A percentile compares a stretch with the other conserved stretches of the same genome.
These are phyloP conservation scores for Bullera alba DNA, from an alignment of 768 basidiomycete species.

Conservation along the genomic window DNA sequence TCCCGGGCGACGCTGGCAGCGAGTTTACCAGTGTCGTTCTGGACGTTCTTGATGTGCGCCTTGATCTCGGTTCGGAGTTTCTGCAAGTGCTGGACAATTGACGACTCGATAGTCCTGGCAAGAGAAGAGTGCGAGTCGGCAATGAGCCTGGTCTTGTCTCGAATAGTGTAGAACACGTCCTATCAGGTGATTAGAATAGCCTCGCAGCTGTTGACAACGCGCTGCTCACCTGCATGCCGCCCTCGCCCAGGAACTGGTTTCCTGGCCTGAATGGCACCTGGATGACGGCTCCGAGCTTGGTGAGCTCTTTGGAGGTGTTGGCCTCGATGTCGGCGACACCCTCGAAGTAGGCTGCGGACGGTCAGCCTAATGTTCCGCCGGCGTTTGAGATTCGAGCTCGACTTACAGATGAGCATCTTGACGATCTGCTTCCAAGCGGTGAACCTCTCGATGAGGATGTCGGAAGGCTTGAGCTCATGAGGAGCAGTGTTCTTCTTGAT, in stretches of 20 bases:
- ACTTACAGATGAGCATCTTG: constrained; percentile 69
- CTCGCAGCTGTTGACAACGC: neutral
- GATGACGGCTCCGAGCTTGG: constrained; percentile 87
- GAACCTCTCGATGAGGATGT: constrained; percentile 83
- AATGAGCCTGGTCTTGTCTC: constrained; percentile 85
- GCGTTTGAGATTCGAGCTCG: neutral
- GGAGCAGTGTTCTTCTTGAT: constrained; percentile 91
- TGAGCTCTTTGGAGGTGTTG: constrained; percentile 85
- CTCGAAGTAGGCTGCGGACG: constrained; percentile 62
- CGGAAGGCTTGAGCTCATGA: constrained; percentile 82
- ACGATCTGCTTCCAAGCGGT: constrained; percentile 84
- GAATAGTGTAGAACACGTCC: constrained; percentile 87
- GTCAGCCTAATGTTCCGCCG: neutral
- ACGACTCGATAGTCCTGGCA: constrained; percentile 89
- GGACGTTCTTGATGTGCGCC: constrained; percentile 93
- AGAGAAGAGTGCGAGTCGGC: constrained; percentile 96
- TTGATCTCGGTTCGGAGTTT: constrained; percentile 93
- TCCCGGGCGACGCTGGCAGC: constrained; percentile 88
- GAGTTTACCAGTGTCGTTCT: constrained; percentile 90
- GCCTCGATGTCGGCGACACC: constrained; percentile 84
- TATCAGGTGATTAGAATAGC: constrained; percentile 37
- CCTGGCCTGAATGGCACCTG: constrained; percentile 94
- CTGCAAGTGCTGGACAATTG: constrained; percentile 94
- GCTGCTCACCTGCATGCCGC: constrained; percentile 63
- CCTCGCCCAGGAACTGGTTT: constrained; percentile 97